Percentiles rank a stretch among this genome's conserved stretches.
phyloP scores from a whole-genome alignment of 345 rosid genomes.

The Dipteronia dyeriana region DNA sequence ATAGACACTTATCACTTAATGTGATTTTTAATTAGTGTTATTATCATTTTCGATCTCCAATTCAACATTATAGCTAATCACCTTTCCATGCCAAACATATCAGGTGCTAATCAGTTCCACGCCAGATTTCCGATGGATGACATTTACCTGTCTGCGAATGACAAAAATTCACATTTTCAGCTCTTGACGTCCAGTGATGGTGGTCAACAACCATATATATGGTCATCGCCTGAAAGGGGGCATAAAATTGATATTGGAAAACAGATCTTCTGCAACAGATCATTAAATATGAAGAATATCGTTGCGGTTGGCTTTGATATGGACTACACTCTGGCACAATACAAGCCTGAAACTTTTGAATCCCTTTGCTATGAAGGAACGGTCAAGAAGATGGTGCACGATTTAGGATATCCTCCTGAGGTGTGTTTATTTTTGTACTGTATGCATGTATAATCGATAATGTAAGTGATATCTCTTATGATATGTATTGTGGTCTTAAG shows the following conservation, averaged over 20 bases:
- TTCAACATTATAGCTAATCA: neutral
- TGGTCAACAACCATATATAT: constrained; percentile 46
- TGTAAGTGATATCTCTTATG: neutral
- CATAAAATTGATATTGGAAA: constrained; percentile 56
- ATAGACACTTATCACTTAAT: neutral
- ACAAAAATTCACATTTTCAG: constrained; percentile 35
- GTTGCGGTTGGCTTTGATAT: constrained; percentile 96
- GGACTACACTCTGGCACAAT: constrained; percentile 99
- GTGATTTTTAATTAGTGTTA: neutral
- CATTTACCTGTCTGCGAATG: constrained; percentile 32
- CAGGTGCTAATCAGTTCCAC: constrained; percentile 53
- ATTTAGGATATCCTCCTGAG: constrained; percentile 91
- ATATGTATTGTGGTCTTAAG: neutral
- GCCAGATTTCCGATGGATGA: constrained; percentile 57
- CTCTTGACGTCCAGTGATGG: constrained; percentile 29
- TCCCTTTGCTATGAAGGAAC: constrained; percentile 95
- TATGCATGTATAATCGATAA: constrained; percentile 10
- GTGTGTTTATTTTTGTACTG: constrained; percentile 39
- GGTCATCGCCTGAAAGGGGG: constrained; percentile 76
- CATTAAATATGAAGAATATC: constrained; percentile 90
- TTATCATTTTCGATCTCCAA: neutral
- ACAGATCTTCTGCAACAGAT: constrained; percentile 92
- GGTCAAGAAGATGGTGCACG: constrained; percentile 74
- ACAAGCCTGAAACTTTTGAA: constrained; percentile 94
- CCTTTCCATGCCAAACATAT: constrained; percentile 17